A percentile compares a stretch with the other conserved stretches of the same genome.
These are phyloP conservation scores for Leccinum barrowsii DNA, from an alignment of 768 basidiomycete species.

Conservation along the genomic window DNA sequence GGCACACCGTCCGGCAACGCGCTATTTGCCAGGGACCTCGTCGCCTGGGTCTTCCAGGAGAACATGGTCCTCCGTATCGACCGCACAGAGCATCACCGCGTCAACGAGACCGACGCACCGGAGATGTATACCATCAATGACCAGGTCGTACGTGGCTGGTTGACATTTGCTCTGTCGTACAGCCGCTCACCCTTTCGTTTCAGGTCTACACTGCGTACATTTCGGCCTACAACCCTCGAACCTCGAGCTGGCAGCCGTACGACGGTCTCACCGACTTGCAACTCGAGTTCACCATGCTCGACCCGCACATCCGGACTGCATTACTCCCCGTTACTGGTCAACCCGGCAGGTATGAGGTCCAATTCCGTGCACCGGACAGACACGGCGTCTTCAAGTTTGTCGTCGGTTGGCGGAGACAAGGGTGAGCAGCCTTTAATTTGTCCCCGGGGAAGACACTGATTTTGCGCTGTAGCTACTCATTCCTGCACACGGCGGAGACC, in stretches of 20 bases:
- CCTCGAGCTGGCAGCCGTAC: conserved; percentile 66
- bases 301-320: conserved; percentile 88
- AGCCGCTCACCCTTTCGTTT: not conserved
- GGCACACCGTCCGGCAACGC: conserved; percentile 70
- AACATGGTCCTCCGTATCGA: conserved; percentile 77
- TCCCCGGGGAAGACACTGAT: not conserved
- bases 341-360: conserved; percentile 72
- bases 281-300: conserved; percentile 97
- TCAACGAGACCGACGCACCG: conserved; percentile 56
- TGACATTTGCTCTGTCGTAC: not conserved
- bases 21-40: conserved; percentile 69
- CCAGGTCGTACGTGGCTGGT: conserved; percentile 52
- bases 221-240: conserved; percentile 59
- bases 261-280: conserved; percentile 77
- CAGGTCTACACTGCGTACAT: conserved; percentile 76
- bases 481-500: conserved; percentile 66
- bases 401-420: conserved; percentile 86
- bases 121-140: conserved; percentile 87
- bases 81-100: conserved; percentile 64
- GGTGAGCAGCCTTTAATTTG: conserved; percentile 54
- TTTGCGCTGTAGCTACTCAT: conserved; percentile 54
- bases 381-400: conserved; percentile 99
- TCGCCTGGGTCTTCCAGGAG: conserved; percentile 91
- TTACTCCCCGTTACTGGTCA: conserved; percentile 54
- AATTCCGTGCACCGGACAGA: conserved; percentile 88